Conservation (phyloP, 371 early-diverging fungal species). For the Haplosporangium sp. region DNA sequence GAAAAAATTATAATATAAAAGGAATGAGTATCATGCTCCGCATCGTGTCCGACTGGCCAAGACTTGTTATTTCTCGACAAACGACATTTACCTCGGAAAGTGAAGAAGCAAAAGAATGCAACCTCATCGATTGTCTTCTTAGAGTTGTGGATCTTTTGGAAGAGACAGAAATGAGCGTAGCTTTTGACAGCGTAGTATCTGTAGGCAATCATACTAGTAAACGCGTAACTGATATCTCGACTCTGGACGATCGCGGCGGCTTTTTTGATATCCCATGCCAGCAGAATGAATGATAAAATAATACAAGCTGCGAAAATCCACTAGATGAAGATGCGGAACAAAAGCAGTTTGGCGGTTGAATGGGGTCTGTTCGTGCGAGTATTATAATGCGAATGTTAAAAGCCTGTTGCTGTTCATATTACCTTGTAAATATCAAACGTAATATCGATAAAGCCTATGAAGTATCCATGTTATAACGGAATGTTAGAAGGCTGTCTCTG, state of each 20-base stretch:
- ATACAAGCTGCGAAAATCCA: slow-evolving; percentile 81
- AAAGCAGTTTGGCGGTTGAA: neutral
- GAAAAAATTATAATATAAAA: neutral
- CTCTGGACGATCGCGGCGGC: slow-evolving; percentile 69
- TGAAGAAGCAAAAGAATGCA: slow-evolving; percentile 90
- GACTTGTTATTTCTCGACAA: neutral
- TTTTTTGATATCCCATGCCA: slow-evolving; percentile 80
- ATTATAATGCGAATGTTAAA: too few relatives aligned
- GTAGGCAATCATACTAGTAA: slow-evolving; percentile 81
- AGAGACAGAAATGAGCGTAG: slow-evolving; percentile 86
- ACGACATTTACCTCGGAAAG: slow-evolving; percentile 65
- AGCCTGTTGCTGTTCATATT: neutral
- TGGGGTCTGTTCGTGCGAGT: too few relatives aligned
- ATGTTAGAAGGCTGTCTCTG: neutral
- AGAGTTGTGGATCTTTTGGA: slow-evolving; percentile 74
- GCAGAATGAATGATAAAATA: slow-evolving; percentile 73
- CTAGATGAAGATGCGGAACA: slow-evolving; percentile 1
- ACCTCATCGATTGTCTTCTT: slow-evolving; percentile 72
- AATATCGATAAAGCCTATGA: slow-evolving; percentile 18
- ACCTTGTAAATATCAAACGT: slow-evolving; percentile 45
- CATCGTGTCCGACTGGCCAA: too few relatives aligned
- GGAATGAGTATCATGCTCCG: too few relatives aligned
- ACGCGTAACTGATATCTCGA: slow-evolving; percentile 82
- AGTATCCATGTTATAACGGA: neutral
- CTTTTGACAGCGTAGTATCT: slow-evolving; percentile 68